Evolutionary conservation across 2,329 filamentous ascomycete genomes (phyloP).

Genomic region (Phyllosticta citriasiana): DNA sequence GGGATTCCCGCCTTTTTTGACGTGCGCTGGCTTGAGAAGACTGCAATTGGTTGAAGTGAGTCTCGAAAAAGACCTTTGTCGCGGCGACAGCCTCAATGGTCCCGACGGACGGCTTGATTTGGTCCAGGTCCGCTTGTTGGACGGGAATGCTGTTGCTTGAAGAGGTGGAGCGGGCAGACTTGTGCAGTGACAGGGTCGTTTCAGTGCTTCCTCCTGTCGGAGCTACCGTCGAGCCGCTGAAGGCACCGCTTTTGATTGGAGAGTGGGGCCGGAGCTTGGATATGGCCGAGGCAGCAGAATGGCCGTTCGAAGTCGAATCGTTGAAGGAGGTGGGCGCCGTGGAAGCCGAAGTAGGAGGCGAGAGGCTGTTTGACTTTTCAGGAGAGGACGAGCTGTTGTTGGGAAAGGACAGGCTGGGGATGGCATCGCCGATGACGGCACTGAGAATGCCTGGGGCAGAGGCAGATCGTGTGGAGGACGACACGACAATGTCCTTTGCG

Average conservation of each 20-base stretch:
- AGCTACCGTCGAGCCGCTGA: not conserved
- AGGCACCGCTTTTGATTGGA: not conserved
- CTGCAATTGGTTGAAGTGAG: slow-evolving; percentile 65
- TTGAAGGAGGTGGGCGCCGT: slow-evolving; percentile 4
- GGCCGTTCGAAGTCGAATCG: slow-evolving; percentile 1
- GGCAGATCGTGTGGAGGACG: not conserved
- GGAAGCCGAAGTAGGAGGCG: slow-evolving; percentile 5
- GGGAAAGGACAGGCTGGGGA: not conserved
- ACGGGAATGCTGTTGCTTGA: not conserved
- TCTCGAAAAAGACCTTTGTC: slow-evolving; percentile 80
- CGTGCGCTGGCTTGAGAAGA: slow-evolving; percentile 46
- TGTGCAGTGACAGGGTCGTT: not conserved
- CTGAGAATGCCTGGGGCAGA: not conserved
- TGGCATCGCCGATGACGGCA: not conserved
- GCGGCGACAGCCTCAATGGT: slow-evolving; percentile 73
- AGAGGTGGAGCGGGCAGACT: not conserved
- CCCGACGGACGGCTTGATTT: slow-evolving; percentile 28
- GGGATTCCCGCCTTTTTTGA: slow-evolving; percentile 48
- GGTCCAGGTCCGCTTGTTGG: not conserved
- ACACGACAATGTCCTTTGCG: not conserved
- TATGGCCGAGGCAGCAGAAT: not conserved
- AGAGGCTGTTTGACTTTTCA: slow-evolving; percentile 2
- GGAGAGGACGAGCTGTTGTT: not conserved
- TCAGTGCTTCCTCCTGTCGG: slow-evolving; percentile 1
- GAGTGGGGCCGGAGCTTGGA: slow-evolving; percentile 4